Evolutionary conservation across 176 grass and related monocot species (phyloP), one percentile per base, ranked within the genome.

Genomic region (Carex littledalei): DNA sequence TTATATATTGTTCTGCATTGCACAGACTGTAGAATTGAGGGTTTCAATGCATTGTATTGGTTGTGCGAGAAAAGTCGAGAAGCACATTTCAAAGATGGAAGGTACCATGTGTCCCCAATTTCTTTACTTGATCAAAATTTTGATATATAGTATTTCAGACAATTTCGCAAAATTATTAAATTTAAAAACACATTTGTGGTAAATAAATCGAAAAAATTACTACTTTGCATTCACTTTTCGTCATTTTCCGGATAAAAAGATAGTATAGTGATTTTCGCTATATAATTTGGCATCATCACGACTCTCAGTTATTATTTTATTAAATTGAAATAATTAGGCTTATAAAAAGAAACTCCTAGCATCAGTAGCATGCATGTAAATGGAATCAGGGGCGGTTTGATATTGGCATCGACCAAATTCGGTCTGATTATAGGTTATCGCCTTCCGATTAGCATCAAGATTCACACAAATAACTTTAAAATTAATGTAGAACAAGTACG

Each of bases 21-120:
- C 58, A 59, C 87, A 95, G 93, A 98, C 96, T 3, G 91, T 95
- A 22, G 90, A 78, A 2, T 74, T 94, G 87, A 95, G 86, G 85
- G 96, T 99, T 71, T 94, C 93, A 15, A 94, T 99, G 91, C 91
- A 99, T 89, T 95, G 96, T 78, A 78, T 88, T 81, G 90, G 96
- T 43, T 99, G 96, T n/a, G 93, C 93, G 17, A 92, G 81, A 82
- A 95, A 99, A 87, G 88, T 99, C 39, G 20, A 91, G 90, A 99
- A 92, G 88, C 96, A 99, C 74, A 90, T 99, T 22, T 92, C 90
- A 11, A 94, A 92, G 91, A 83, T 99, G 71, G 85, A 94, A 92
- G 96, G 96, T 95, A 91, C 0, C 61, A 79, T 5, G 8, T 26
- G 57, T 82, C 14, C 0, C 0, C 34, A 2, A 0, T 14, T 54